A percentile compares a stretch with the other conserved stretches of the same genome.
phyloP scores from a whole-genome alignment of 352 stramenopile genomes.

The Phytophthora hibernalis region DNA sequence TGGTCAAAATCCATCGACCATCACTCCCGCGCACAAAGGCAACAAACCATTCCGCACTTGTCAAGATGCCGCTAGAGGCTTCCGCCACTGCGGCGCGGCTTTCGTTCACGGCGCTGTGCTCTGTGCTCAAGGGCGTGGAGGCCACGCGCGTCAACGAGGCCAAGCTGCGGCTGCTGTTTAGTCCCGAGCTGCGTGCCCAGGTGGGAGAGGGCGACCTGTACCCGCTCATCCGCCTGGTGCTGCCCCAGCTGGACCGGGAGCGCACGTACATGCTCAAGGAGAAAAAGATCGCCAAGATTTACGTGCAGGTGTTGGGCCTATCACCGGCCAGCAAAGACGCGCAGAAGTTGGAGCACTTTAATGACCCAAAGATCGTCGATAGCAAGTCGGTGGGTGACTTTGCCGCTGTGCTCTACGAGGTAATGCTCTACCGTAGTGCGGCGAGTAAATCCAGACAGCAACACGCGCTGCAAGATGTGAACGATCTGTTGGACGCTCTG shows the following conservation, averaged over 20 bases:
- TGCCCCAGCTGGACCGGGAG: slow-evolving; percentile 85
- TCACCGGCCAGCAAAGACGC: slow-evolving; percentile 67
- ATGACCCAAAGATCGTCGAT: slow-evolving; percentile 82
- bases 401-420: slow-evolving; percentile 74
- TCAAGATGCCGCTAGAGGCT: neutral
- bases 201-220: slow-evolving; percentile 69
- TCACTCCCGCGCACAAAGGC: neutral
- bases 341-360: slow-evolving; percentile 84
- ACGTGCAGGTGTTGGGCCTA: slow-evolving; percentile 79
- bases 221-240: slow-evolving; percentile 73
- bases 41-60: neutral
- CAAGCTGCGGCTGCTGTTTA: slow-evolving; percentile 85
- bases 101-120: slow-evolving; percentile 79
- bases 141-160: slow-evolving; percentile 74
- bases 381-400: slow-evolving; percentile 87
- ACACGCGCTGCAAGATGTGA: slow-evolving; percentile 71
- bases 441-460: slow-evolving; percentile 43
- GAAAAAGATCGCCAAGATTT: slow-evolving; percentile 87
- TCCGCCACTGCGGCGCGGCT: slow-evolving; percentile 40
- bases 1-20: slow-evolving; percentile 24
- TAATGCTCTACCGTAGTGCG: slow-evolving; percentile 72
- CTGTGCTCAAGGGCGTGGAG: slow-evolving; percentile 74
- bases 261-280: slow-evolving; percentile 90
- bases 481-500: slow-evolving; percentile 64
- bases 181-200: slow-evolving; percentile 58